These are phyloP conservation scores for Thielaviopsis musarum DNA, from an alignment of 2,329 filamentous ascomycete genomes.

Conservation along the genomic window DNA sequence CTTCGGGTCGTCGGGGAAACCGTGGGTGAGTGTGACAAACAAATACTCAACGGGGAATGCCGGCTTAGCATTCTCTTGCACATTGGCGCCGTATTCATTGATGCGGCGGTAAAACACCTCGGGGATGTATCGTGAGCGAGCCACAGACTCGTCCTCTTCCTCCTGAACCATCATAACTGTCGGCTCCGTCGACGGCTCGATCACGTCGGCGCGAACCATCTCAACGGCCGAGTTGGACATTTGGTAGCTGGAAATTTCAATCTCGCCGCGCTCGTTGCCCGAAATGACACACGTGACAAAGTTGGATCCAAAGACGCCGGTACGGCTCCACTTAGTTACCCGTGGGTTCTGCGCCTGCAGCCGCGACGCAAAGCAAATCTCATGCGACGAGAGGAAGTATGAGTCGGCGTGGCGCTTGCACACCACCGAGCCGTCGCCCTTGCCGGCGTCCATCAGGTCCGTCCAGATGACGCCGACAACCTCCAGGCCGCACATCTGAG, in stretches of 20 bases:
- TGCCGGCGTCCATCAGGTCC: slow-evolving; percentile 69
- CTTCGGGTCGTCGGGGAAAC: slow-evolving; percentile 68
- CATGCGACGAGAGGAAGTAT: slow-evolving; percentile 82
- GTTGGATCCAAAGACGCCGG: slow-evolving; percentile 81
- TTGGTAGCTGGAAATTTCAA: slow-evolving; percentile 82
- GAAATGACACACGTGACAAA: slow-evolving; percentile 94
- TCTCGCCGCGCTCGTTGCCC: slow-evolving; percentile 79
- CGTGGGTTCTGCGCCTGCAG: slow-evolving; percentile 81
- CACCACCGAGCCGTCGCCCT: slow-evolving; percentile 67
- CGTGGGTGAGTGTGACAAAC: slow-evolving; percentile 87
- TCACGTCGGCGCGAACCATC: slow-evolving; percentile 88
- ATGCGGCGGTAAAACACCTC: slow-evolving; percentile 93
- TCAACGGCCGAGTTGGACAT: slow-evolving; percentile 90
- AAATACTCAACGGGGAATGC: slow-evolving; percentile 94
- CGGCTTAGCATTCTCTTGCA: slow-evolving; percentile 93
- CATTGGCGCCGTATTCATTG: slow-evolving; percentile 92
- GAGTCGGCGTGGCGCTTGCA: slow-evolving; percentile 95
- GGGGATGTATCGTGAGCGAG: slow-evolving; percentile 70
- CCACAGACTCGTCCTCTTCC: slow-evolving; percentile 48
- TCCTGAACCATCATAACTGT: slow-evolving; percentile 86
- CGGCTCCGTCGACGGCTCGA: slow-evolving; percentile 88
- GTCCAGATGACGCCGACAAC: slow-evolving; percentile 90
- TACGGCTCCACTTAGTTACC: slow-evolving; percentile 91
- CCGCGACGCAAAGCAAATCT: slow-evolving; percentile 76
- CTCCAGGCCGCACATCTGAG: slow-evolving; percentile 67